Percentiles rank a stretch among this genome's conserved stretches.
Evolutionary conservation across 225 moss, liverwort and hornwort species (phyloP).

Genomic region (Marchantia paleacea): DNA sequence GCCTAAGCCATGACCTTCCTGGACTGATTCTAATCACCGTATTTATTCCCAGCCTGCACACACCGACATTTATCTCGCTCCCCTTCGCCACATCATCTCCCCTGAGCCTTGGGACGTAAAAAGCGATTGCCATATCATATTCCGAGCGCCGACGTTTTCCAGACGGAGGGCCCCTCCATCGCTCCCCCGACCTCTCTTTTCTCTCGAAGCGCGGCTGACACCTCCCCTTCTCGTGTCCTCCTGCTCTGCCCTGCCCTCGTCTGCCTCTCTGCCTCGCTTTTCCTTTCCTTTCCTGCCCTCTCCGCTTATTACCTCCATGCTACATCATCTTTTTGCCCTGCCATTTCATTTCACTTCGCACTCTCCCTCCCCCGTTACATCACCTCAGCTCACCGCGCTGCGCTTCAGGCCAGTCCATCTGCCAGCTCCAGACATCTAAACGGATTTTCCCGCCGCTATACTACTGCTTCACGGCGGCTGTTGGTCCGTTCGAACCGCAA

Average conservation of each 20-base stretch:
- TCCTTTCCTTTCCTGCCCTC: not conserved
- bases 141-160: conserved; percentile 10
- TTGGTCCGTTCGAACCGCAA: not conserved
- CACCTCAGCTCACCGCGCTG: no score
- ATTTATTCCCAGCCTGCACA: conserved; percentile 15
- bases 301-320: not conserved
- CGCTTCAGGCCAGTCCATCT: not conserved
- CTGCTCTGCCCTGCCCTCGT: not conserved
- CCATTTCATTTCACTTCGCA: not conserved
- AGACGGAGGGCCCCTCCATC: not conserved
- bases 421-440: conserved; percentile 13
- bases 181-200: not conserved
- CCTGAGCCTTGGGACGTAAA: not conserved
- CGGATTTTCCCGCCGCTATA: conserved; percentile 20
- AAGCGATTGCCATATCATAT: not conserved
- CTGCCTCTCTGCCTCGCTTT: not conserved
- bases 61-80: conserved; percentile 13
- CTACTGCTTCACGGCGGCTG: not conserved
- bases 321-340: not conserved
- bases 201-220: conserved; percentile 7
- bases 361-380: no score
- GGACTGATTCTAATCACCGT: conserved; percentile 5
- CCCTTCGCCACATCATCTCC: not conserved
- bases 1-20: not conserved
- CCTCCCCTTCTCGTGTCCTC: not conserved